Conservation (phyloP, 208 protist species). For the Acanthamoeba lugdunensis region DNA sequence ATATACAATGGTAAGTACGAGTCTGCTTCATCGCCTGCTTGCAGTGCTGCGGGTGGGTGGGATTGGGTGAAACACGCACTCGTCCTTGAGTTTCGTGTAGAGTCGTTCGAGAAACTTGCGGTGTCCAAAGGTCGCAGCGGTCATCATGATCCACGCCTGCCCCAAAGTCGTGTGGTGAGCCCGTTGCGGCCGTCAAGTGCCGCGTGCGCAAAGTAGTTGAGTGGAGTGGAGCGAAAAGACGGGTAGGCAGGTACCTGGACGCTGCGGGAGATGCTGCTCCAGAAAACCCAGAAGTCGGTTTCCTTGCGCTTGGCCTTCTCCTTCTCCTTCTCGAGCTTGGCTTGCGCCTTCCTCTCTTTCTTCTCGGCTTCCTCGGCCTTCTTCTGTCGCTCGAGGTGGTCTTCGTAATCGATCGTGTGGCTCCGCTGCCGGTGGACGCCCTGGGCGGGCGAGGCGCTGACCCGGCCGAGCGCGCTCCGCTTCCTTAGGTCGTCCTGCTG, state of each 20-base stretch:
- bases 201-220: too few species aligned
- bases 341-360: neutral
- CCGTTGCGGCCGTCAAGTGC: neutral
- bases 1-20: too few species aligned
- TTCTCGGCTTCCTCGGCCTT: neutral
- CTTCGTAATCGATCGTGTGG: conserved; percentile 20
- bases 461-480: neutral
- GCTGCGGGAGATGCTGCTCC: neutral
- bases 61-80: neutral
- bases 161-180: neutral
- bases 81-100: neutral
- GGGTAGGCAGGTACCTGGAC: neutral
- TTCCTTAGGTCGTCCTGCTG: neutral
- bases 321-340: conserved; percentile 37
- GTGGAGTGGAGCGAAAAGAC: neutral
- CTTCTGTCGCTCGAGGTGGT: conserved; percentile 1
- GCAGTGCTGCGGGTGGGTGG: neutral
- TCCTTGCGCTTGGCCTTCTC: neutral
- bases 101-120: conserved; percentile 30
- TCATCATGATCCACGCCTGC: conserved; percentile 56
- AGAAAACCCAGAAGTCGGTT: conserved; percentile 30
- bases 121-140: conserved; percentile 34
- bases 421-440: neutral
- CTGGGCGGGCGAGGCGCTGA: neutral
- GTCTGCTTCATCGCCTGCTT: too few species aligned